phyloP scores from a whole-genome alignment of 352 stramenopile genomes.

The Phytophthora melonis region DNA sequence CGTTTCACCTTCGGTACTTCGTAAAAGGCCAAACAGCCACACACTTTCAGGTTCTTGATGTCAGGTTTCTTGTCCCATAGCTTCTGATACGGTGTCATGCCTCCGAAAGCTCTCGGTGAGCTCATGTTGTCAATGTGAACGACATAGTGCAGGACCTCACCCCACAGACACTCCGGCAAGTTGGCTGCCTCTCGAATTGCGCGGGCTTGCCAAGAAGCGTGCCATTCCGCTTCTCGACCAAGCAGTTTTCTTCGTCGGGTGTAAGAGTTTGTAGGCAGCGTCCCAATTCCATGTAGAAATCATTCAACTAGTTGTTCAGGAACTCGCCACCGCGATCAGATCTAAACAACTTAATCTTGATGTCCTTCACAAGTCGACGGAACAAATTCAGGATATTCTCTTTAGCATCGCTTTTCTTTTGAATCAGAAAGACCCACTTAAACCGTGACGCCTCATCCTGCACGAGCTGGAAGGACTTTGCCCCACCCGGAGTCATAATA shows the following conservation, averaged over 20 bases:
- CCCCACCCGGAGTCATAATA: neutral
- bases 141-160: conserved; percentile 12
- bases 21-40: conserved; percentile 13
- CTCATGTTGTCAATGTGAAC: conserved; percentile 18
- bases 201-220: neutral
- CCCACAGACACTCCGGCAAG: conserved; percentile 3
- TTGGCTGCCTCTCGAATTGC: neutral
- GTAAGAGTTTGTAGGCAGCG: neutral
- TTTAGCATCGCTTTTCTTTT: conserved; percentile 2
- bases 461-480: conserved; percentile 15
- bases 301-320: neutral
- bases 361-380: neutral
- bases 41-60: conserved; percentile 10
- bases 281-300: neutral
- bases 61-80: neutral
- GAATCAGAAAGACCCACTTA: conserved; percentile 11
- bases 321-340: neutral
- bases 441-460: conserved; percentile 18
- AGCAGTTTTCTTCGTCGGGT: neutral
- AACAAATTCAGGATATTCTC: neutral
- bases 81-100: conserved; percentile 10
- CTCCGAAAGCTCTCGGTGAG: neutral
- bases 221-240: neutral
- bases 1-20: conserved; percentile 5
- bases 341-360: neutral